Evolutionary conservation across 495 filamentous ascomycete genomes (phyloP), one percentile per base, ranked within the genome.

Genomic region (Coniosporium apollinis): DNA sequence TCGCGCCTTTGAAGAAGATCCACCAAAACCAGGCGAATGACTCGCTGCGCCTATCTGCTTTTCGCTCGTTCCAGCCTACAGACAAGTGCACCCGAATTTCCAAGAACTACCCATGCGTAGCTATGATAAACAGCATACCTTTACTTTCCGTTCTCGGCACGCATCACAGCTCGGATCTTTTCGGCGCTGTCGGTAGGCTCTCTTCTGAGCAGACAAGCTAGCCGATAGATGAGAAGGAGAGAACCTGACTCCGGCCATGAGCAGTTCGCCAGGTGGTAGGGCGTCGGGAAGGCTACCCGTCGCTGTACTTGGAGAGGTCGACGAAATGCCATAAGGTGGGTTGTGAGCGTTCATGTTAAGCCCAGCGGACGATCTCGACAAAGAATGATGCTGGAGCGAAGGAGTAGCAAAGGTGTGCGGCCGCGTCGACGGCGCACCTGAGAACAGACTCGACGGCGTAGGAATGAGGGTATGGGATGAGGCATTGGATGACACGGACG

Each of bases 121-220:
- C n/a, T n/a, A n/a, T 22, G 13, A n/a, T 14, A 19, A 3, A 38
- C 47, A 42, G 47, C 51, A 43, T 47, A 76, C 72, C 66, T 97
- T 97, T 59, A 97, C 89, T 64, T 97, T 97, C 42, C 89, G 73
- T 59, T 97, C 89, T 34, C 89, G 72, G 53, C 89, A 97, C 28
- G 89, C 89, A 60, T 97, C 89, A 57, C 89, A 97, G 52, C 87
- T 94, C 11, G 89, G 89, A 50, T 96, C 89, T 50, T 97, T 97
- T 43, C 89, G 69, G 44, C 89, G 63, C 53, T 97, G 89, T 22
- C 89, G 71, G 57, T 96, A 97, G 5, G 87, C 89, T 48, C 89
- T 66, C 55, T 96, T 96, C 60, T 92, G 87, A 16, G 74, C 71
- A 39, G 66, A 62, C 30, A 61, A 54, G 39, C 48, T 41, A 15